Percentiles rank a stretch among this genome's conserved stretches.
Evolutionary conservation across 306 rosid species (phyloP).

Genomic region (Vigna trinervia): DNA sequence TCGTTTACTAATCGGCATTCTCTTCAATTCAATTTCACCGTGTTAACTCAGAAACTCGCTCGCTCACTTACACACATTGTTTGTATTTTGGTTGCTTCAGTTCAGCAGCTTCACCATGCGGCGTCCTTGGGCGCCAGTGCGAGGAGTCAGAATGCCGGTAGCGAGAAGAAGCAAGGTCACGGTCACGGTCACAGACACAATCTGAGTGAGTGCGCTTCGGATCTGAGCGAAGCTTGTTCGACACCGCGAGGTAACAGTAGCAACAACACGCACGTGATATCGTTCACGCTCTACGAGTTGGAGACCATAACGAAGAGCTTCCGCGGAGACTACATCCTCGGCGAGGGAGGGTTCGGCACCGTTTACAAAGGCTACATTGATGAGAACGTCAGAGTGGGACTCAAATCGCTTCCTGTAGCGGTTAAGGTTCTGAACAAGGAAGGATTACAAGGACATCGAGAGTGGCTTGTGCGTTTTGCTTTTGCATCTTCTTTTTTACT

Average conservation of each 20-base stretch:
- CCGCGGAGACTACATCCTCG: conserved; percentile 88
- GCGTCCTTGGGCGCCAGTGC: conserved; percentile 49
- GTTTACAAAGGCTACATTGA: conserved; percentile 98
- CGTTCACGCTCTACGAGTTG: conserved; percentile 90
- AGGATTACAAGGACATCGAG: conserved; percentile 98
- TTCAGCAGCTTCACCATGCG: conserved; percentile 72
- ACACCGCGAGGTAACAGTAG: conserved; percentile 79
- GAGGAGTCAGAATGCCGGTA: conserved; percentile 22
- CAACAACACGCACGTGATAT: conserved; percentile 79
- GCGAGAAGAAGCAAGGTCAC: conserved; percentile 56
- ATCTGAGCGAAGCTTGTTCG: conserved; percentile 92
- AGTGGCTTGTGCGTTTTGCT: conserved; percentile 78
- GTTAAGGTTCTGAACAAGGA: conserved; percentile 97
- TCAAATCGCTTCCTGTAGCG: conserved; percentile 94
- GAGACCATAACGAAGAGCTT: conserved; percentile 98
- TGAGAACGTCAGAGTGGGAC: conserved; percentile 96
- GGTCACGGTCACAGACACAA: conserved; percentile 50
- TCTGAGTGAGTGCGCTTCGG: conserved; percentile 67
- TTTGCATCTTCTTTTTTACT: background rate
- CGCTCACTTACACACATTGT: background rate
- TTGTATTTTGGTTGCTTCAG: conserved; percentile 47
- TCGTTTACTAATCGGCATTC: background rate
- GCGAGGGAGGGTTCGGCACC: conserved; percentile 98
- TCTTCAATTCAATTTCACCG: background rate
- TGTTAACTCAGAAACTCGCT: background rate